Evolutionary conservation across 2,329 filamentous ascomycete genomes (phyloP).

Genomic region (Phaeosphaeria sp.): DNA sequence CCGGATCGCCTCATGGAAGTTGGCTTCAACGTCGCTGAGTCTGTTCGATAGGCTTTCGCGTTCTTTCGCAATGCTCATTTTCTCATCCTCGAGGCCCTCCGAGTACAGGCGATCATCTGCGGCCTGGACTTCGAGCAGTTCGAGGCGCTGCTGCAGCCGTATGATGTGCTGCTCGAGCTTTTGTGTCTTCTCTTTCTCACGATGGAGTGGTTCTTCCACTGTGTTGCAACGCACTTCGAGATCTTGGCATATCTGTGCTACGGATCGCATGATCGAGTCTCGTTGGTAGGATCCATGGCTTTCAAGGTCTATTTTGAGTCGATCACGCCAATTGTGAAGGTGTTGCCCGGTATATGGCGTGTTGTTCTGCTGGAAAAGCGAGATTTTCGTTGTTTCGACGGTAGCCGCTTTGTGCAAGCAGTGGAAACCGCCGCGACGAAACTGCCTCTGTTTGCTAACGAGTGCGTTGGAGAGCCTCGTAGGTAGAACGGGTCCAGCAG

Average conservation of each 20-base stretch:
- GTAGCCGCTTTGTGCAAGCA: conserved; percentile 25
- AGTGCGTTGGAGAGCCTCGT: conserved; percentile 26
- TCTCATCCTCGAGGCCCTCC: conserved; percentile 46
- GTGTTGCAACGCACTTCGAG: conserved; percentile 63
- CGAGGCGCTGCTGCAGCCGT: conserved; percentile 43
- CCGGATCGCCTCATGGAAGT: conserved; percentile 47
- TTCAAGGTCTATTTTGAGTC: conserved; percentile 53
- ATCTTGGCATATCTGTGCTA: conserved; percentile 62
- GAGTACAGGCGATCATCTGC: conserved; percentile 37
- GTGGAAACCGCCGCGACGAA: conserved; percentile 8
- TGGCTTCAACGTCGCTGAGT: conserved; percentile 39
- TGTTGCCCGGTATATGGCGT: conserved; percentile 44
- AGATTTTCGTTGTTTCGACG: conserved; percentile 18
- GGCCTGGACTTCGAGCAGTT: conserved; percentile 37
- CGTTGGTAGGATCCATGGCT: conserved; percentile 50
- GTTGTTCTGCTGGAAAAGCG: conserved; percentile 46
- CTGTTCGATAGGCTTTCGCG: conserved; percentile 39
- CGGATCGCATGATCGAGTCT: conserved; percentile 55
- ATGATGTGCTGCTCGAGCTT: conserved; percentile 41
- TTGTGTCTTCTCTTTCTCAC: conserved; percentile 49
- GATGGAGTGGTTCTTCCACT: conserved; percentile 61
- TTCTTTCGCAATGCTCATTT: conserved; percentile 44
- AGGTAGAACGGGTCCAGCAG: conserved; percentile 23
- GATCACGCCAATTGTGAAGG: conserved; percentile 58
- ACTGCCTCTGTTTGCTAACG: conserved; percentile 35